Evolutionary conservation across 169 alveolate genomes (phyloP).

Genomic region (Neospora caninum): DNA sequence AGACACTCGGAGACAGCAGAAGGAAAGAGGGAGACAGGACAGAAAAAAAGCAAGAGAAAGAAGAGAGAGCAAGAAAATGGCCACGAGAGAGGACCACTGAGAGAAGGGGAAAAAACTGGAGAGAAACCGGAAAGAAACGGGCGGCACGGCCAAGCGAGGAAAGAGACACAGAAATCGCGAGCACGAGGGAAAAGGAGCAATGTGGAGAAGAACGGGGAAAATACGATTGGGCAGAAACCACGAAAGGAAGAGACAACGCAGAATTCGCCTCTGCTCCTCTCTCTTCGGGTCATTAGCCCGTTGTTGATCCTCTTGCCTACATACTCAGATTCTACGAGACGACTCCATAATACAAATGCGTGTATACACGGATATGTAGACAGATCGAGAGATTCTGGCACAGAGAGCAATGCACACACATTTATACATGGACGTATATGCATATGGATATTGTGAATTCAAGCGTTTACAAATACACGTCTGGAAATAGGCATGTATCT

Average conservation of each 20-base stretch:
- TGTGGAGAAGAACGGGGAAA: background rate
- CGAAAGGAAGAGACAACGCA: background rate
- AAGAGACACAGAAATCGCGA: background rate
- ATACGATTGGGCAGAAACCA: background rate
- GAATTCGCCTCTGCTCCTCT: background rate
- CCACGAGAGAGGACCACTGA: background rate
- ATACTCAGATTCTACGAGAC: background rate
- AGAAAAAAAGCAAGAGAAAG: background rate
- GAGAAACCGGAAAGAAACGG: background rate
- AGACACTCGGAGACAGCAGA: background rate
- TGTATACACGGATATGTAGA: no score
- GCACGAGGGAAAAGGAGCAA: background rate
- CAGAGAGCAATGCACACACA: no score
- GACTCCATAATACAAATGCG: no score
- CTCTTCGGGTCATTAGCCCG: background rate
- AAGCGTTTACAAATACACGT: background rate
- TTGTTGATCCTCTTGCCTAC: background rate
- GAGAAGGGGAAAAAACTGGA: background rate
- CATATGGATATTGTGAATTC: no score
- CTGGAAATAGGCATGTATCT: background rate
- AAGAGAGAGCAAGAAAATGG: background rate
- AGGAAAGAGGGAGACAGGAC: background rate
- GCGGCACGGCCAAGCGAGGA: background rate
- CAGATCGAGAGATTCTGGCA: no score
- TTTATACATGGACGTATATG: no score